Conservation (phyloP, 108 stramenopile species). For the Cyclotella kingstonii region DNA sequence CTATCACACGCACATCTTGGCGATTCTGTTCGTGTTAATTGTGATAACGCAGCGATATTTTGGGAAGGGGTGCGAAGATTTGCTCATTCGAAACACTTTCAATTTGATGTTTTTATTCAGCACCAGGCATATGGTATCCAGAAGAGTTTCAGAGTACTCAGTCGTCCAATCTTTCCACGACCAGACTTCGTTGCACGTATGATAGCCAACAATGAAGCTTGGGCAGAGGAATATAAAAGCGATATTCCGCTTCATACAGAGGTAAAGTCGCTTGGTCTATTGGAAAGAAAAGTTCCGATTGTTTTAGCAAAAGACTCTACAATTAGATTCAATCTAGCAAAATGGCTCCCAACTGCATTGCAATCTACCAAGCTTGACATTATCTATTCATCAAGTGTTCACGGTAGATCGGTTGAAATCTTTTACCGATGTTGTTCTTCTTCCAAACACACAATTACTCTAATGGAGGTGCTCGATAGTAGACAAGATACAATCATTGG, state of each 20-base stretch:
- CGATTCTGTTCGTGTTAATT: constrained; percentile 29
- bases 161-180: constrained; percentile 37
- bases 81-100: constrained; percentile 41
- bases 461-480: constrained; percentile 43
- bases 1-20: constrained; percentile 43
- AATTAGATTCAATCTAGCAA: constrained; percentile 28
- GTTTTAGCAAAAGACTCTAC: constrained; percentile 31
- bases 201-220: constrained; percentile 36
- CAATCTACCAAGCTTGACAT: constrained; percentile 48
- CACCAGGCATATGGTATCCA: constrained; percentile 39
- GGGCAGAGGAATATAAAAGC: constrained; percentile 34
- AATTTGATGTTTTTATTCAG: constrained; percentile 26
- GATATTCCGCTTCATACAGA: constrained; percentile 27
- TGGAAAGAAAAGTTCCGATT: constrained; percentile 33
- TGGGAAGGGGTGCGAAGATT: constrained; percentile 41
- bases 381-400: constrained; percentile 45
- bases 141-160: constrained; percentile 19
- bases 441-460: constrained; percentile 39
- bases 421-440: constrained; percentile 43
- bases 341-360: constrained; percentile 41
- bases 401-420: constrained; percentile 43
- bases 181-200: constrained; percentile 30
- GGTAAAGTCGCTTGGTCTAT: constrained; percentile 32
- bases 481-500: constrained; percentile 31
- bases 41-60: constrained; percentile 38